Base-by-base conservation (phyloP, 1,284 basidiomycete genomes). In the Fomitopsis schrenkii region DNA sequence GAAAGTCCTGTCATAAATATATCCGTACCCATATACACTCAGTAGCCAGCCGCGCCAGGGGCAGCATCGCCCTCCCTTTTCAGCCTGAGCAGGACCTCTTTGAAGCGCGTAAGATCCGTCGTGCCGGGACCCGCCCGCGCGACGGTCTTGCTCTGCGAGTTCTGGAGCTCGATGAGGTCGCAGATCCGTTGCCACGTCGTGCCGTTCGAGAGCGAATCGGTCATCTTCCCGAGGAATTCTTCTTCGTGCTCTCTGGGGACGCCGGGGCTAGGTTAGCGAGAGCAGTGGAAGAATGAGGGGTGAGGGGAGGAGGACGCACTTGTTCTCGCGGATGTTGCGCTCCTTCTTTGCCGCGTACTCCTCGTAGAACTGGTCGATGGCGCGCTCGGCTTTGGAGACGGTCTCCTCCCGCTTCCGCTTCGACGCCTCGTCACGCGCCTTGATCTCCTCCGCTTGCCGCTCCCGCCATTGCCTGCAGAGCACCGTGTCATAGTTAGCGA, bases 121-220 rank as follows among this genome's bases (percentile, higher is more conserved):
- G 94, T 93, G 22, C 93, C 93, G n/a, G 93, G 79, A 17, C 93
- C 93, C 42, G 90, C 84, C 44, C 95, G 86, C 22, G 95, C 90
- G 69, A 95, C 85, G 0, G 96, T 98, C 82, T 98, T 99, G 80
- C 91, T 94, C 77, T 96, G 94, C 61, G 95, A 97, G 76, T 98
- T 98, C 75, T 98, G 88, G 48, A 99, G 82, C 66, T 96, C 94
- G 62, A 98, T 78, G 59, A 91, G 77, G 55, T 91, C 90, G 71
- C 90, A 91, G 71, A 99, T 96, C 33, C 97, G 89, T 68, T 95
- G 88, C 97, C 97, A 99, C 6, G 96, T 96, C 22, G 97, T 98
- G 40, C 97, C 97, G 63, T 87, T 83, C 0, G 94, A 91, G 59
- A 99, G 84, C 26, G 90, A 87, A 58, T 90, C 88, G 28, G 86